These are phyloP conservation scores for Hydnum rufescens DNA, from an alignment of 768 basidiomycete genomes.

Conservation along the genomic window DNA sequence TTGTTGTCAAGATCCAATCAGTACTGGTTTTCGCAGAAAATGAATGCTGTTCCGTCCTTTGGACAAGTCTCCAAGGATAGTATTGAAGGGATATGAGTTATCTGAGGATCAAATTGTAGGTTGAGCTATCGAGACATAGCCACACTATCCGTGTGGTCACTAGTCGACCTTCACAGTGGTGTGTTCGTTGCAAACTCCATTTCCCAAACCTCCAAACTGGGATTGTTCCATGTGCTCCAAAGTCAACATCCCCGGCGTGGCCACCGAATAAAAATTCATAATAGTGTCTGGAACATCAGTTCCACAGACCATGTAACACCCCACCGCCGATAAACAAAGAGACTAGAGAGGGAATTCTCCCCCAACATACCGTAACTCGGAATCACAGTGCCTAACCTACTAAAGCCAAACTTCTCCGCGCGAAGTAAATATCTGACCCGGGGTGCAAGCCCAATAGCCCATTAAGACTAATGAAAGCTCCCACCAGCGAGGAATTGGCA, in stretches of 20 bases:
- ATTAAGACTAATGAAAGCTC: too few relatives aligned
- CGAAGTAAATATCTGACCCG: too few relatives aligned
- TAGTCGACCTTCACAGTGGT: constrained; percentile 32
- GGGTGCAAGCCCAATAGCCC: too few relatives aligned
- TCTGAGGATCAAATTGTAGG: constrained; percentile 29
- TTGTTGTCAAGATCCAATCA: constrained; percentile 27
- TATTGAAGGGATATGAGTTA: constrained; percentile 36
- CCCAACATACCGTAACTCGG: constrained; percentile 44
- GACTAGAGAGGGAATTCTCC: constrained; percentile 26
- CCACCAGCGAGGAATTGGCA: too few relatives aligned
- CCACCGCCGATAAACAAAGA: too few relatives aligned
- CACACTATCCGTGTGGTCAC: constrained; percentile 40
- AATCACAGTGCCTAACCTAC: constrained; percentile 53
- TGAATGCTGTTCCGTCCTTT: constrained; percentile 42
- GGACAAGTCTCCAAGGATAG: constrained; percentile 37
- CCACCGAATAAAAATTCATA: constrained; percentile 45
- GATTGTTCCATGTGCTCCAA: constrained; percentile 37
- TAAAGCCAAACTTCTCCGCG: constrained; percentile 51
- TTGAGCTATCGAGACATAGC: constrained; percentile 39
- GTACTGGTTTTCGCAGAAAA: constrained; percentile 35
- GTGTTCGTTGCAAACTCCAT: constrained; percentile 31
- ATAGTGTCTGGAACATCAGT: constrained; percentile 25
- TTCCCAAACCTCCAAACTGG: constrained; percentile 61
- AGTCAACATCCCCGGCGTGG: constrained; percentile 20
- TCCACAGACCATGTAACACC: background rate